Base-by-base conservation (phyloP, 805 yeast species). In the Wickerhamiella vanderwaltii region DNA sequence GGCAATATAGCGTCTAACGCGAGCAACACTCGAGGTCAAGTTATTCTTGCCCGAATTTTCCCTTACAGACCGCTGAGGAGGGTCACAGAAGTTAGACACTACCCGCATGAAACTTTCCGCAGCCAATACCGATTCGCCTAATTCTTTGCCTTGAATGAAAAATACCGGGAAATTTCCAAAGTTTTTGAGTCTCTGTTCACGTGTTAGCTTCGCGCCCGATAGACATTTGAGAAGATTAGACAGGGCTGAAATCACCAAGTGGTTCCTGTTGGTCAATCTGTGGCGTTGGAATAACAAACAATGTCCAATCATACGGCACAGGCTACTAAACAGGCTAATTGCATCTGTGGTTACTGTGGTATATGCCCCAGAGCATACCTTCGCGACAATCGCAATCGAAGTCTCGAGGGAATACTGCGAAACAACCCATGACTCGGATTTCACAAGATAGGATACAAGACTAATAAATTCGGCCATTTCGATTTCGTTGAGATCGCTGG, bases 11-110 rank as follows among this genome's bases (percentile, higher is more conserved):
- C 70, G 67, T 48, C 77, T 80, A 36, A 76, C 66, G 6, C 69
- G 48, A 0, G 77, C 64, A 0, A 77, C 58, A 1, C 75, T 66
- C 0, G 88, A 72, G 17, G 67, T 76, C 42, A 81, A 57, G 1
- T 66, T 54, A 33, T 62, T 57, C 26, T 59, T 56, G 5, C 51
- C 59, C 0, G 63, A 40, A 48, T 59, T 36, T 45, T 52, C 50
- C 24, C 51, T 42, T 11, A 53, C 41, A 26, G 56, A 45, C 34
- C 57, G 47, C 36, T 62, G 57, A 7, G 71, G 65, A 2, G 94
- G 94, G 50, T 83, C 93, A 62, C 94, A 83, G 25, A 80, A 61
- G 51, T 79, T 79, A 17, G 68, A 63, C 35, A 85, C 55, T 15
- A 82, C 60, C 50, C 95, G 79, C 57, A 40, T 64, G 69, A 3